Evolutionary conservation across 495 filamentous ascomycete species (phyloP).

Genomic region (Xanthoparmelia taractica): DNA sequence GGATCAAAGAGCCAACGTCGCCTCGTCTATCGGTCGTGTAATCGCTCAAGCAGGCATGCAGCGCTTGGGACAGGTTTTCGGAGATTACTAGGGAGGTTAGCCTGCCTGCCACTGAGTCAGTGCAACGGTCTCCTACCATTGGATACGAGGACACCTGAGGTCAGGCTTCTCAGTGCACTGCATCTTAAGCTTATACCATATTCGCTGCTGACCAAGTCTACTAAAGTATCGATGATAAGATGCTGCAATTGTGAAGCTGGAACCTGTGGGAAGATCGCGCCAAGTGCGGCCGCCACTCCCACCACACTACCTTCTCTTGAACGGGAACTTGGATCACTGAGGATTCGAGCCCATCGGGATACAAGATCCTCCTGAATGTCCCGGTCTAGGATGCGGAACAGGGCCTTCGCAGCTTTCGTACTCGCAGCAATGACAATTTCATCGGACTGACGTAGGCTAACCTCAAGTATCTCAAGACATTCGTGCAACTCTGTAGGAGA

Average conservation of each 20-base stretch:
- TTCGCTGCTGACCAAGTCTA: background rate
- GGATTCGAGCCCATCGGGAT: background rate
- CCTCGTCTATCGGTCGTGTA: conserved; percentile 82
- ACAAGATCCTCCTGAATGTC: background rate
- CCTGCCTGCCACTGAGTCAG: background rate
- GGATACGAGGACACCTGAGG: conserved; percentile 5
- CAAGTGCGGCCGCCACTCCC: conserved; percentile 4
- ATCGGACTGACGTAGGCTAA: conserved; percentile 6
- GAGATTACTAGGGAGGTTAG: conserved; percentile 15
- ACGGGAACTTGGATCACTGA: background rate
- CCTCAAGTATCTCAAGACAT: conserved; percentile 1
- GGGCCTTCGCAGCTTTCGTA: background rate
- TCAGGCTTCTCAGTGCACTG: conserved; percentile 6
- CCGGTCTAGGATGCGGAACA: background rate
- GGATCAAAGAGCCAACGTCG: conserved; percentile 78
- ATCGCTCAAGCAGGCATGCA: conserved; percentile 61
- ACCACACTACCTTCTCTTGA: background rate
- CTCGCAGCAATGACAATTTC: conserved; percentile 1
- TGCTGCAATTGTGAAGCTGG: background rate
- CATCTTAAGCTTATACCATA: conserved; percentile 12
- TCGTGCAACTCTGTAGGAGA: background rate
- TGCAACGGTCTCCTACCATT: background rate
- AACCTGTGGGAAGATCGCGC: conserved; percentile 8
- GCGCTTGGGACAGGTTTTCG: conserved; percentile 33
- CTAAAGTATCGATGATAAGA: conserved; percentile 8